Conservation (phyloP, 2,329 filamentous ascomycete genomes). For the Colletotrichum theobromicola region DNA sequence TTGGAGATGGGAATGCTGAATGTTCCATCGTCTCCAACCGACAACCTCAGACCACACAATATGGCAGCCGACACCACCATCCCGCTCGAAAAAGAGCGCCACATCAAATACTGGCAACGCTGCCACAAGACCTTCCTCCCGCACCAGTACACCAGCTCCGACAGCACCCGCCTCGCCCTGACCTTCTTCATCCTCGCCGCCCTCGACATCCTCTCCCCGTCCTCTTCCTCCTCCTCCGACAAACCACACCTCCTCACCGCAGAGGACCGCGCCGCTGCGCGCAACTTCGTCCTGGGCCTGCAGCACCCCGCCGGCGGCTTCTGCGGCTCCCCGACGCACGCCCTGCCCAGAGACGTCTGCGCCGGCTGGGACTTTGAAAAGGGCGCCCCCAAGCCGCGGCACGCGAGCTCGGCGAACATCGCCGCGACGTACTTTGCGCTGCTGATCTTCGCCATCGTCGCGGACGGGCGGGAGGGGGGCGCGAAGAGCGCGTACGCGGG, state of each 20-base stretch:
- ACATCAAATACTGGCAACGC: slow-evolving; percentile 91
- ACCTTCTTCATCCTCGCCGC: slow-evolving; percentile 89
- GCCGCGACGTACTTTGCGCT: slow-evolving; percentile 91
- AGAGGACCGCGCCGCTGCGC: slow-evolving; percentile 49
- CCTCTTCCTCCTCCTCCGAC: slow-evolving; percentile 38
- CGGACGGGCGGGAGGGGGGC: slow-evolving; percentile 36
- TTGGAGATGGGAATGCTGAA: neutral
- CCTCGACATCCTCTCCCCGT: slow-evolving; percentile 76
- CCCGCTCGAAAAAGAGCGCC: slow-evolving; percentile 64
- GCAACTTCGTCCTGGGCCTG: slow-evolving; percentile 84
- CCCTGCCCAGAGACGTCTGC: slow-evolving; percentile 38
- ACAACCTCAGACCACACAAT: neutral
- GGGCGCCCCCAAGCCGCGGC: slow-evolving; percentile 13
- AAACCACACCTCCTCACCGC: slow-evolving; percentile 46
- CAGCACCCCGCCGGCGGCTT: slow-evolving; percentile 90
- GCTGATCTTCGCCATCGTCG: slow-evolving; percentile 66
- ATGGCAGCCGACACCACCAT: slow-evolving; percentile 29
- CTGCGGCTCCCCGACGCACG: slow-evolving; percentile 79
- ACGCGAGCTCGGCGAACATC: slow-evolving; percentile 68
- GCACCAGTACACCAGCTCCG: slow-evolving; percentile 82
- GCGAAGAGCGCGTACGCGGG: slow-evolving; percentile 57
- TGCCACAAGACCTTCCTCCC: slow-evolving; percentile 85
- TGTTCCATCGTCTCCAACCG: neutral
- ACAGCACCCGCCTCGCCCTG: slow-evolving; percentile 88
- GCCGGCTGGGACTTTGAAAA: slow-evolving; percentile 25